Conservation (phyloP, 2,329 filamentous ascomycete species). For the Ilyonectria sp. region DNA sequence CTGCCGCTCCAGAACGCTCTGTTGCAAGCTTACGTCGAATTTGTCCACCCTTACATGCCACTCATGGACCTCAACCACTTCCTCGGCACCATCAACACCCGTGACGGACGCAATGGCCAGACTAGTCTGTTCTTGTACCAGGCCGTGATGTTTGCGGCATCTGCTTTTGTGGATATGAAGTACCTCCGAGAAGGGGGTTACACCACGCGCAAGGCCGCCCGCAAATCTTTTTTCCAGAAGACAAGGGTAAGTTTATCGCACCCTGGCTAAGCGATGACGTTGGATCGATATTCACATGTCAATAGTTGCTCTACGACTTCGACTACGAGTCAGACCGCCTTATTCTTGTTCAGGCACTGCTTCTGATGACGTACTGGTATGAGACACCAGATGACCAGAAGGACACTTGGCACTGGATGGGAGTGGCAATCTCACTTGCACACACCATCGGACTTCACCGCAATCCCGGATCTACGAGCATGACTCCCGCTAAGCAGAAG, state of each 20-base stretch:
- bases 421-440: slow-evolving; percentile 91
- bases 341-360: slow-evolving; percentile 86
- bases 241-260: slow-evolving; percentile 75
- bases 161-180: slow-evolving; percentile 88
- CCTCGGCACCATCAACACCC: slow-evolving; percentile 71
- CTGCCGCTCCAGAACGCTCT: slow-evolving; percentile 82
- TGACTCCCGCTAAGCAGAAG: slow-evolving; percentile 81
- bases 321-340: slow-evolving; percentile 95
- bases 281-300: slow-evolving; percentile 30
- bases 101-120: slow-evolving; percentile 78
- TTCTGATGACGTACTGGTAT: slow-evolving; percentile 98
- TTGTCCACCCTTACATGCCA: slow-evolving; percentile 95
- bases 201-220: slow-evolving; percentile 81
- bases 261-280: slow-evolving; percentile 20
- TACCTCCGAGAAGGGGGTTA: slow-evolving; percentile 85
- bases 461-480: slow-evolving; percentile 82
- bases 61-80: slow-evolving; percentile 79
- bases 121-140: slow-evolving; percentile 92
- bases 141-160: slow-evolving; percentile 93
- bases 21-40: slow-evolving; percentile 87
- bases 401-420: slow-evolving; percentile 99
- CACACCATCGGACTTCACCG: slow-evolving; percentile 95
- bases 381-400: slow-evolving; percentile 97
- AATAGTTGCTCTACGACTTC: slow-evolving; percentile 89
- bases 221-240: slow-evolving; percentile 91